phyloP scores from a whole-genome alignment of 2,329 filamentous ascomycete genomes.

The Cladophialophora exuberans region DNA sequence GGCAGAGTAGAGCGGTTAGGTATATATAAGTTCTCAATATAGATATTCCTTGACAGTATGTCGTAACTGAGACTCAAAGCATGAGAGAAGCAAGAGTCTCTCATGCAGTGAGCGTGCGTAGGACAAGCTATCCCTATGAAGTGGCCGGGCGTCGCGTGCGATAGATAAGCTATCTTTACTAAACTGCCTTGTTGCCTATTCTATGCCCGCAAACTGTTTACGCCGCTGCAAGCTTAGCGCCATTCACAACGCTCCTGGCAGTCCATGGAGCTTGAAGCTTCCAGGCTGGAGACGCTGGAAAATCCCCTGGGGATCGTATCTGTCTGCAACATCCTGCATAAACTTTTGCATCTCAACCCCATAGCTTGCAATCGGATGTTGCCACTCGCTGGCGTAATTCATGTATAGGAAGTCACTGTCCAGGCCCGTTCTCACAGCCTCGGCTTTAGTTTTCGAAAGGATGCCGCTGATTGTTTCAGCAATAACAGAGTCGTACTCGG shows the following conservation, averaged over 20 bases:
- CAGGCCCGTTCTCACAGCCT: constrained; percentile 37
- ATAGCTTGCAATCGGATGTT: constrained; percentile 48
- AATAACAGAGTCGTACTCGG: constrained; percentile 38
- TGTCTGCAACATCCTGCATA: constrained; percentile 39
- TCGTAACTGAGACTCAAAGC: no score
- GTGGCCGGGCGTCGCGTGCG: no score
- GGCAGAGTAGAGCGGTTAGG: no score
- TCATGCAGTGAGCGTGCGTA: no score
- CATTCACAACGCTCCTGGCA: no score
- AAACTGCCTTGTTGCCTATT: neutral
- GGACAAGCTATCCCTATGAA: no score
- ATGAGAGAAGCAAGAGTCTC: no score
- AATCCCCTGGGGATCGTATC: constrained; percentile 46
- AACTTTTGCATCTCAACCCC: constrained; percentile 40
- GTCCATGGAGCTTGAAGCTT: constrained; percentile 46
- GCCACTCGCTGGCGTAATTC: constrained; percentile 51
- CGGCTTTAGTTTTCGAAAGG: constrained; percentile 34
- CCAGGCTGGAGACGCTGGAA: constrained; percentile 48
- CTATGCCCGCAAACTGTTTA: neutral
- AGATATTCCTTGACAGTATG: no score
- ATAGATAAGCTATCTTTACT: no score
- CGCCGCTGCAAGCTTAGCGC: neutral
- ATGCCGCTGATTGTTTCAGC: constrained; percentile 34
- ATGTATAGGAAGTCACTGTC: constrained; percentile 46
- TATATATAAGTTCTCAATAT: no score